Conservation (phyloP, 1,284 basidiomycete species). For the Cystobasidiaceae sp. region DNA sequence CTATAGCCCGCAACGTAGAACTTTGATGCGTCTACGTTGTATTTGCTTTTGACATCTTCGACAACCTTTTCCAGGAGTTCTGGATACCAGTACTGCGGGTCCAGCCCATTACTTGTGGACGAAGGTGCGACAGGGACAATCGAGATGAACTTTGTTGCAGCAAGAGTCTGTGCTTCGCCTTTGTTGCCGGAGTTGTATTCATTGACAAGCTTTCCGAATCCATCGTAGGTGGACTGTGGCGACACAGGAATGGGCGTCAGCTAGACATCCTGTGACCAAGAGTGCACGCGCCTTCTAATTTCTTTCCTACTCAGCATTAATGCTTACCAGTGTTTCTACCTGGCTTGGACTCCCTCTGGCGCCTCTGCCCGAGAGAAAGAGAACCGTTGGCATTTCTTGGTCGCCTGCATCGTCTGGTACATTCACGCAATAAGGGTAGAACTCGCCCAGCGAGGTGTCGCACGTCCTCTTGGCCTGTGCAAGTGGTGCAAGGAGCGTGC, state of each 20-base stretch:
- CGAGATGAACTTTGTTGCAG: slow-evolving; percentile 15
- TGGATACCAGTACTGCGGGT: slow-evolving; percentile 4
- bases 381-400: background rate
- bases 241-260: too few species aligned
- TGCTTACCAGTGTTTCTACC: background rate
- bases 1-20: slow-evolving; percentile 7
- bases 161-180: background rate
- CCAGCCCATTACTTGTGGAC: background rate
- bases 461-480: background rate
- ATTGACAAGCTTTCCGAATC: slow-evolving; percentile 12
- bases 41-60: background rate
- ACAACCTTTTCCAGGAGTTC: slow-evolving; percentile 1
- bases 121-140: slow-evolving; percentile 8
- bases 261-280: too few species aligned
- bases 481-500: too few species aligned
- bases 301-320: too few species aligned
- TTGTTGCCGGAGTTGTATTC: slow-evolving; percentile 2
- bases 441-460: background rate
- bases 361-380: slow-evolving; percentile 2
- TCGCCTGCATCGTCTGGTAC: slow-evolving; percentile 9
- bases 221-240: slow-evolving; percentile 16
- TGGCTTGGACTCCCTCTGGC: background rate
- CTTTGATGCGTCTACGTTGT: background rate
- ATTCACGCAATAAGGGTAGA: slow-evolving; percentile 16
- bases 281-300: too few species aligned